Evolutionary conservation across 2,329 filamentous ascomycete species (phyloP).

Genomic region (Neobulgaria alba): DNA sequence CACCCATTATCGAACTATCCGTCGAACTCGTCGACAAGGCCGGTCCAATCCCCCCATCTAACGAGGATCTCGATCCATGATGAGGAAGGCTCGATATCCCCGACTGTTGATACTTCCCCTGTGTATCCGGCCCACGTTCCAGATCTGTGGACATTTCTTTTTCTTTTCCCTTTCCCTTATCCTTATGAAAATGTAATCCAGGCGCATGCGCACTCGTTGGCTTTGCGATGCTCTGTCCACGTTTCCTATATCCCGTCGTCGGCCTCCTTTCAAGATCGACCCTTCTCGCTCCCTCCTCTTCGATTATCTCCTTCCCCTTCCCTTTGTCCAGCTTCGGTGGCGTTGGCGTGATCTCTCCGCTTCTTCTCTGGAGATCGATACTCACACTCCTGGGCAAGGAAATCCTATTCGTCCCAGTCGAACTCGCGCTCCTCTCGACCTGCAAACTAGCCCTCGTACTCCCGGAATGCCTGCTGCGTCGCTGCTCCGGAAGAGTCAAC

Average conservation of each 20-base stretch:
- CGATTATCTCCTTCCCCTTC: constrained; percentile 20
- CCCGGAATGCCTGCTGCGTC: constrained; percentile 42
- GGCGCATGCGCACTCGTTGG: constrained; percentile 1
- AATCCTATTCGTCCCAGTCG: constrained; percentile 23
- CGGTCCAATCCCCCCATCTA: constrained; percentile 24
- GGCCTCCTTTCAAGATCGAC: constrained; percentile 7
- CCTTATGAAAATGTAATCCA: constrained; percentile 17
- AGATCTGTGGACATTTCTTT: constrained; percentile 24
- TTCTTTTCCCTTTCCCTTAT: constrained; percentile 16
- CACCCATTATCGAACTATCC: constrained; percentile 27
- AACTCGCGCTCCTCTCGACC: constrained; percentile 37
- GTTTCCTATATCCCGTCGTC: constrained; percentile 12
- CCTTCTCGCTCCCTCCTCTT: constrained; percentile 6
- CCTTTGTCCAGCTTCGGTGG: constrained; percentile 20
- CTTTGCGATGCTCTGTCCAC: constrained; percentile 13
- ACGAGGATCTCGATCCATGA: constrained; percentile 21
- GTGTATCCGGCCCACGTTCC: constrained; percentile 23
- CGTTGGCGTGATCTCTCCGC: constrained; percentile 18
- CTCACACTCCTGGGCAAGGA: constrained; percentile 27
- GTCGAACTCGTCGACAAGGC: constrained; percentile 29
- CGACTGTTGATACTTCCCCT: constrained; percentile 14
- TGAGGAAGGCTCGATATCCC: constrained; percentile 18
- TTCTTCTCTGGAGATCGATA: constrained; percentile 24
- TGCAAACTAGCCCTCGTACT: constrained; percentile 34
- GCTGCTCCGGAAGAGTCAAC: constrained; percentile 47